Percentiles rank a stretch among this genome's conserved stretches.
Evolutionary conservation across 139 green algal genomes (phyloP).

Genomic region (Klebsormidium nitens): DNA sequence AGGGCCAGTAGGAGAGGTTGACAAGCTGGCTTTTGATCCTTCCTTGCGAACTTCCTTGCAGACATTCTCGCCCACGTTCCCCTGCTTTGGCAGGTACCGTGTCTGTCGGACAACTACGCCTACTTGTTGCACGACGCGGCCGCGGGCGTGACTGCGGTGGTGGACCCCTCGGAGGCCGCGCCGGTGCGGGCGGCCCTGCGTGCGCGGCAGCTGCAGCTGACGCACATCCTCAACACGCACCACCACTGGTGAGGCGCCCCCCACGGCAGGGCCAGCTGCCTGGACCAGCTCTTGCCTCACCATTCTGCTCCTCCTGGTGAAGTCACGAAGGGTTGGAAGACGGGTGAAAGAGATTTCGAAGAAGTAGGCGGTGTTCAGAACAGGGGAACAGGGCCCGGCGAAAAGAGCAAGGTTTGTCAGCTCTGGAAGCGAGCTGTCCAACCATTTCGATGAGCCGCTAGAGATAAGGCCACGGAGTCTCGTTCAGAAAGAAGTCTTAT

Average conservation of each 20-base stretch:
- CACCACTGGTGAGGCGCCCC: slow-evolving; percentile 46
- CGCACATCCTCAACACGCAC: slow-evolving; percentile 48
- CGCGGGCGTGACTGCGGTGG: slow-evolving; percentile 25
- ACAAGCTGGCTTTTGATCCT: too few relatives aligned
- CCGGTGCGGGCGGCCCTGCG: slow-evolving; percentile 33
- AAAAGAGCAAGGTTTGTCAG: too few relatives aligned
- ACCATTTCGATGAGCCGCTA: too few relatives aligned
- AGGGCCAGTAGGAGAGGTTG: too few relatives aligned
- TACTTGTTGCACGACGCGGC: slow-evolving; percentile 44
- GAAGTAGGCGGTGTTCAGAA: too few relatives aligned
- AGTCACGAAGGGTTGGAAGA: not conserved
- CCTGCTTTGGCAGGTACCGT: slow-evolving; percentile 47
- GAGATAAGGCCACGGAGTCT: too few relatives aligned
- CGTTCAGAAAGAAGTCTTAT: too few relatives aligned
- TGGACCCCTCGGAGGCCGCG: slow-evolving; percentile 42
- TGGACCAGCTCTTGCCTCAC: not conserved
- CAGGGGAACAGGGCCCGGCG: too few relatives aligned
- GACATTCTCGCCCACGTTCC: too few relatives aligned
- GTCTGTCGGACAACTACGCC: slow-evolving; percentile 51
- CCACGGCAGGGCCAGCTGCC: not conserved
- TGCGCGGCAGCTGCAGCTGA: slow-evolving; percentile 11
- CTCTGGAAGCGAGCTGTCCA: too few relatives aligned
- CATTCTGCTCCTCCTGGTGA: not conserved
- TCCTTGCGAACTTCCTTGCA: too few relatives aligned
- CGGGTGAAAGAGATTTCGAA: not conserved